phyloP scores from a whole-genome alignment of 345 rosid genomes.

The Citrus sp. region DNA sequence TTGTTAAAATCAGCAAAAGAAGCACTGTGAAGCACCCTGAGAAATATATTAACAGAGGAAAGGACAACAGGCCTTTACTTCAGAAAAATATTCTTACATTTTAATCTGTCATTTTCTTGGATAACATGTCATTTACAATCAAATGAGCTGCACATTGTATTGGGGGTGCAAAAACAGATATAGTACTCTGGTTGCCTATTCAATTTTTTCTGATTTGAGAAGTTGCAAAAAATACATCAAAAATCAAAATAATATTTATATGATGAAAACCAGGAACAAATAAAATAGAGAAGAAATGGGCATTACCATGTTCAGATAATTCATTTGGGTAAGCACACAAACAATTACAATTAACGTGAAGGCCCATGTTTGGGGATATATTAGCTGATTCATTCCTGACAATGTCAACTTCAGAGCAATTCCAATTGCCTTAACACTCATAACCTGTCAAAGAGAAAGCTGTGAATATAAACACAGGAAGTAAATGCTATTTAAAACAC shows the following conservation, averaged over 20 bases:
- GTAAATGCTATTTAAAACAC: neutral
- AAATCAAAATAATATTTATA: neutral
- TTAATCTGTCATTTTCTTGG: neutral
- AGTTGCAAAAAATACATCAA: neutral
- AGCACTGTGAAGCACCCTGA: neutral
- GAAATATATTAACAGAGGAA: neutral
- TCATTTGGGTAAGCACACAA: constrained; percentile 45
- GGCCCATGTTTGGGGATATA: constrained; percentile 42
- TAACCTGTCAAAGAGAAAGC: constrained; percentile 28
- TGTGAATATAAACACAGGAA: neutral
- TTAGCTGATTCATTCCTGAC: constrained; percentile 40
- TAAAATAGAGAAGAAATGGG: neutral
- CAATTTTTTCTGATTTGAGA: neutral
- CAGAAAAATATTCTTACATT: neutral
- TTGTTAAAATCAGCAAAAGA: neutral
- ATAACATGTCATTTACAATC: neutral
- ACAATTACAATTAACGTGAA: constrained; percentile 34
- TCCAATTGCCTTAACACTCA: constrained; percentile 47
- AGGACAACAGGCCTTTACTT: neutral
- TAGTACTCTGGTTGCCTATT: neutral
- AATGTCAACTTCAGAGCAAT: constrained; percentile 41
- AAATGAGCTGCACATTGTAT: neutral
- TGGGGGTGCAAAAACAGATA: neutral
- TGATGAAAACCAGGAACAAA: neutral
- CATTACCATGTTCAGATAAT: constrained; percentile 42